phyloP scores from a whole-genome alignment of 2,329 filamentous ascomycete genomes.

The Ophiostoma sp. region DNA sequence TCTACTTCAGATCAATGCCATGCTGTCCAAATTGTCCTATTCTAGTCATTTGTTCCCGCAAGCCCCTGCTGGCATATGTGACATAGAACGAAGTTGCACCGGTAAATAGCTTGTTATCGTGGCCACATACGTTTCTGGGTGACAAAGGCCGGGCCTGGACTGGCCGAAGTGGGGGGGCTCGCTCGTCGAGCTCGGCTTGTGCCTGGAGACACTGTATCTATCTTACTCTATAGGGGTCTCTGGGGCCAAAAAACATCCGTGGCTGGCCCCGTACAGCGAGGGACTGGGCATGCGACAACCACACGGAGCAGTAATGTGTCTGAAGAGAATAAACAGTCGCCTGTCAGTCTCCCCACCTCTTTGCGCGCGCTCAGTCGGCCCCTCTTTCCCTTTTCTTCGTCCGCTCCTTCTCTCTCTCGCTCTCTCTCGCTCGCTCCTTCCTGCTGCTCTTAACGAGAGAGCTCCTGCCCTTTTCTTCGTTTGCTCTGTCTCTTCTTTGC shows the following conservation, averaged over 20 bases:
- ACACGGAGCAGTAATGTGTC: background rate
- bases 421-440: background rate
- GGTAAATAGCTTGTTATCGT: background rate
- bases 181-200: too few relatives aligned
- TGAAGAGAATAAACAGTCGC: background rate
- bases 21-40: too few relatives aligned
- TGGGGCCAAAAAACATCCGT: background rate
- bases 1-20: too few relatives aligned
- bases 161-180: constrained; percentile 5
- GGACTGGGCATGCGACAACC: background rate
- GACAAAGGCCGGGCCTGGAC: constrained; percentile 4
- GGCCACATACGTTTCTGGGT: background rate
- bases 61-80: too few relatives aligned
- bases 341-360: background rate
- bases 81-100: background rate
- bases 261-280: background rate
- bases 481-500: background rate
- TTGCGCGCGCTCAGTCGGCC: constrained; percentile 1
- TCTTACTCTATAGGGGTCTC: background rate
- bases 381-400: constrained; percentile 12
- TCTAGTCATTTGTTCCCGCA: too few relatives aligned
- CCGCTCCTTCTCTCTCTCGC: background rate
- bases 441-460: background rate
- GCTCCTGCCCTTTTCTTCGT: background rate
- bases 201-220: background rate